Evolutionary conservation across 768 basidiomycete genomes (phyloP).

Genomic region (Infundibulicybe gibba): DNA sequence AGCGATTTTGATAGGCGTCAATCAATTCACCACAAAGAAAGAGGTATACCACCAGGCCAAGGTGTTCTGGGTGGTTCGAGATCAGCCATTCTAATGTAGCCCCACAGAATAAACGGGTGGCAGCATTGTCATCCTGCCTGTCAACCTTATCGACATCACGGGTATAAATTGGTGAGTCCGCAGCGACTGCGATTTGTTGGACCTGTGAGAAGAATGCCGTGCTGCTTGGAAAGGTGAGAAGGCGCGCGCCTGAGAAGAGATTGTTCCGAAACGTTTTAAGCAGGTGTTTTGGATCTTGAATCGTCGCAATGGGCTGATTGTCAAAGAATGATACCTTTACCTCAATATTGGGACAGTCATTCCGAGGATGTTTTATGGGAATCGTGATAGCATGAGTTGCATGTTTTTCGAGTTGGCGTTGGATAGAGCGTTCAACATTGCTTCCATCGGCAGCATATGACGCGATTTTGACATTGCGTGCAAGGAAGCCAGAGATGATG

Average conservation of each 20-base stretch:
- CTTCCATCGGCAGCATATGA: slow-evolving; percentile 33
- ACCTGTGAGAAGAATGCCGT: slow-evolving; percentile 15
- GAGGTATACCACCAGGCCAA: slow-evolving; percentile 25
- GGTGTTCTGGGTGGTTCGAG: slow-evolving; percentile 14
- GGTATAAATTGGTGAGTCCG: slow-evolving; percentile 16
- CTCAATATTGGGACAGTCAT: neutral
- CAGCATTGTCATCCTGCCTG: slow-evolving; percentile 40
- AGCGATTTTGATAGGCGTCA: slow-evolving; percentile 32
- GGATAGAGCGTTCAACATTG: slow-evolving; percentile 19
- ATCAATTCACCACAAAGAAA: slow-evolving; percentile 34
- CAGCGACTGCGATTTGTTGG: slow-evolving; percentile 9
- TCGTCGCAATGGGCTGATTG: slow-evolving; percentile 13
- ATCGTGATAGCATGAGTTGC: neutral
- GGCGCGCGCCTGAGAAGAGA: slow-evolving; percentile 23
- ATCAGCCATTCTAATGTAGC: slow-evolving; percentile 13
- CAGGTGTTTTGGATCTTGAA: slow-evolving; percentile 30
- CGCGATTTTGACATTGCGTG: slow-evolving; percentile 15
- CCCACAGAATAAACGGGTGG: slow-evolving; percentile 29
- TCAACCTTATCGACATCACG: slow-evolving; percentile 27
- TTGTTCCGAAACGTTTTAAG: slow-evolving; percentile 28
- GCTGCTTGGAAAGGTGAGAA: slow-evolving; percentile 20
- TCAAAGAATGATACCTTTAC: slow-evolving; percentile 11
- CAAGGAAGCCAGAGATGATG: slow-evolving; percentile 20
- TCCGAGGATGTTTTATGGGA: neutral
- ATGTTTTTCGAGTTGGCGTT: neutral